Evolutionary conservation across 139 green algal genomes (phyloP).

Genomic region (Nannochloris sp.): DNA sequence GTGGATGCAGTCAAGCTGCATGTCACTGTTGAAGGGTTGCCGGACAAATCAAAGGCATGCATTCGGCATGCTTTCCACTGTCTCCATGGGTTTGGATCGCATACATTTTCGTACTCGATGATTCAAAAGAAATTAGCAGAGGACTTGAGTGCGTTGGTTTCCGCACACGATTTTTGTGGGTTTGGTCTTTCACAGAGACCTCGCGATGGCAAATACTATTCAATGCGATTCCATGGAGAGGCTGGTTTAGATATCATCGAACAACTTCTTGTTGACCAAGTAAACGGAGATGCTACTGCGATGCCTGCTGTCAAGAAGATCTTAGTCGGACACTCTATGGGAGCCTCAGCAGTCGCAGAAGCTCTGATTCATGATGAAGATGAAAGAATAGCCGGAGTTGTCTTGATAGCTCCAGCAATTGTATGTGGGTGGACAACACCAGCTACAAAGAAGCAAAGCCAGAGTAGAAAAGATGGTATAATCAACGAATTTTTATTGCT

Average conservation of each 20-base stretch:
- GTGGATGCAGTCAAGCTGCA: constrained; percentile 35
- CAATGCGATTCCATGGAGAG: constrained; percentile 56
- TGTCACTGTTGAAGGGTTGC: constrained; percentile 23
- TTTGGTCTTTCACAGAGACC: constrained; percentile 71
- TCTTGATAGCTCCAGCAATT: constrained; percentile 75
- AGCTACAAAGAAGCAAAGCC: not conserved
- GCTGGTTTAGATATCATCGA: constrained; percentile 43
- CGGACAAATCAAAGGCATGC: not conserved
- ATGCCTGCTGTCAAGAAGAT: constrained; percentile 28
- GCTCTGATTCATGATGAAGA: constrained; percentile 34
- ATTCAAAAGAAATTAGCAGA: constrained; percentile 42
- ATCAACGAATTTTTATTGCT: not conserved
- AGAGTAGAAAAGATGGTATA: not conserved
- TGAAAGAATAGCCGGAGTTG: constrained; percentile 32
- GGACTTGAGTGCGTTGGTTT: constrained; percentile 43
- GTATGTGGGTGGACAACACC: constrained; percentile 34
- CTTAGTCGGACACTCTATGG: constrained; percentile 70
- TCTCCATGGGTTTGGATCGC: constrained; percentile 81
- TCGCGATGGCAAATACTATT: constrained; percentile 41
- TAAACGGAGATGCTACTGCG: too few relatives aligned
- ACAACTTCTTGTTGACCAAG: not conserved
- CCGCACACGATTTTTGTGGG: constrained; percentile 71
- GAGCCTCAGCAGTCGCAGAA: constrained; percentile 49
- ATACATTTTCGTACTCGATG: constrained; percentile 50
- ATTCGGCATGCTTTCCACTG: constrained; percentile 34